Evolutionary conservation across 129 eudicot species (phyloP).

Genomic region (Flaveria brownii): DNA sequence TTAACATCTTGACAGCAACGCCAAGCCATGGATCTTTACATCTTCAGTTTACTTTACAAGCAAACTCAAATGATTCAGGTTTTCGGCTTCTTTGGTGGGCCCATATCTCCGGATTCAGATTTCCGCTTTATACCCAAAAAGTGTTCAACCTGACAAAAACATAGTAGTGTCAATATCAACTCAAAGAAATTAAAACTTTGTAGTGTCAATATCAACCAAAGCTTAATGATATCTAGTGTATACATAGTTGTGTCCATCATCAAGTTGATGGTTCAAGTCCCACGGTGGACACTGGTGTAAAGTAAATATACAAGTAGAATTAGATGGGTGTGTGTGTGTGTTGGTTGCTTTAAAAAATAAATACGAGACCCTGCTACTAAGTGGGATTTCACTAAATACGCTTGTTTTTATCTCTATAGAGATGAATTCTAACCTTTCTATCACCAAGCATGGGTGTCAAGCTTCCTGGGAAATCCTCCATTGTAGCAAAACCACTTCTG

Average conservation of each 20-base stretch:
- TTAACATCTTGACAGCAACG: neutral
- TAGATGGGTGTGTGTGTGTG: no score
- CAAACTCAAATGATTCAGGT: conserved; percentile 32
- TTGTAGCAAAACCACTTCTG: conserved; percentile 92
- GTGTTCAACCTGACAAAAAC: conserved; percentile 72
- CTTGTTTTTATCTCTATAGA: no score
- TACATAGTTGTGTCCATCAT: no score
- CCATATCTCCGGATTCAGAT: conserved; percentile 58
- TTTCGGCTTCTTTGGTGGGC: conserved; percentile 72
- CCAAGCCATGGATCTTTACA: neutral
- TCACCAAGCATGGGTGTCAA: conserved; percentile 98
- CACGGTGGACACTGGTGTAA: no score
- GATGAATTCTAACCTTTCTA: conserved; percentile 58
- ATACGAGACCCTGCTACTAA: no score
- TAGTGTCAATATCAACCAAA: neutral
- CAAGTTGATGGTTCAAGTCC: no score
- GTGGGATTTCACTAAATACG: no score
- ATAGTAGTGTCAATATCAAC: neutral
- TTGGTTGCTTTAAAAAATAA: no score
- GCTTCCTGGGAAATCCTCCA: conserved; percentile 87
- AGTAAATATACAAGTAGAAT: no score
- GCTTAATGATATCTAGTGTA: no score
- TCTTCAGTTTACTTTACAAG: neutral
- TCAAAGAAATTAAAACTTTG: no score
- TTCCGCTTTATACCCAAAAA: conserved; percentile 83